Conservation (phyloP, 2,329 filamentous ascomycete genomes). For the Albifimbria verrucaria region DNA sequence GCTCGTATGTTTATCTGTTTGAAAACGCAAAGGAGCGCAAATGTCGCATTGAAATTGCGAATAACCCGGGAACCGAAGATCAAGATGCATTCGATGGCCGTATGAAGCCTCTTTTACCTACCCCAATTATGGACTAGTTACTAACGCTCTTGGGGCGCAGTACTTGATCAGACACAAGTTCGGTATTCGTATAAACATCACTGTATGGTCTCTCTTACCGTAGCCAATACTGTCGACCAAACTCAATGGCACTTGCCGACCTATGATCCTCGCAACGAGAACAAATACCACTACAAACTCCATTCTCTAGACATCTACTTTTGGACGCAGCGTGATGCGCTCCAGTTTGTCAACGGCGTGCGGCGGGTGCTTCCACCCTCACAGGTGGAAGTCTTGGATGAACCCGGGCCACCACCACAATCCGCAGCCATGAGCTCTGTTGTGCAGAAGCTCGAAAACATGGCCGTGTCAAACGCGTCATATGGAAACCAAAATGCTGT, state of each 20-base stretch:
- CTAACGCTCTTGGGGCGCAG: slow-evolving; percentile 42
- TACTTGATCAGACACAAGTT: slow-evolving; percentile 62
- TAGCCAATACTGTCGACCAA: slow-evolving; percentile 51
- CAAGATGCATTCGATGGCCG: slow-evolving; percentile 78
- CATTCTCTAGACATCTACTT: slow-evolving; percentile 77
- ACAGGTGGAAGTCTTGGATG: slow-evolving; percentile 62
- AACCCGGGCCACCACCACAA: slow-evolving; percentile 51
- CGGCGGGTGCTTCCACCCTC: slow-evolving; percentile 59
- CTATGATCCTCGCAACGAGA: slow-evolving; percentile 69
- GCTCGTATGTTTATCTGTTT: slow-evolving; percentile 77
- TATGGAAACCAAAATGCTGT: slow-evolving; percentile 30
- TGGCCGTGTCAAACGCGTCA: slow-evolving; percentile 61
- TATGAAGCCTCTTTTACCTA: slow-evolving; percentile 39
- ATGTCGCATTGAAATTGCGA: slow-evolving; percentile 73
- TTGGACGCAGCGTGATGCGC: slow-evolving; percentile 70
- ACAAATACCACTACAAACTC: slow-evolving; percentile 75
- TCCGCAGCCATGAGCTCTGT: slow-evolving; percentile 60
- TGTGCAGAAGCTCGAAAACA: slow-evolving; percentile 70
- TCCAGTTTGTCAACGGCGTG: slow-evolving; percentile 66
- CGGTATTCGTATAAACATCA: slow-evolving; percentile 73
- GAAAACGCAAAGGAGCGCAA: slow-evolving; percentile 66
- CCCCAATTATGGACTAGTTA: slow-evolving; percentile 1
- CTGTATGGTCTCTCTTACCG: slow-evolving; percentile 64
- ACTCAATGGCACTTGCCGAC: slow-evolving; percentile 74
- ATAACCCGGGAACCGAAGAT: slow-evolving; percentile 68